These are phyloP conservation scores for Talaromyces ruber DNA, from an alignment of 495 filamentous ascomycete species.

Conservation along the genomic window DNA sequence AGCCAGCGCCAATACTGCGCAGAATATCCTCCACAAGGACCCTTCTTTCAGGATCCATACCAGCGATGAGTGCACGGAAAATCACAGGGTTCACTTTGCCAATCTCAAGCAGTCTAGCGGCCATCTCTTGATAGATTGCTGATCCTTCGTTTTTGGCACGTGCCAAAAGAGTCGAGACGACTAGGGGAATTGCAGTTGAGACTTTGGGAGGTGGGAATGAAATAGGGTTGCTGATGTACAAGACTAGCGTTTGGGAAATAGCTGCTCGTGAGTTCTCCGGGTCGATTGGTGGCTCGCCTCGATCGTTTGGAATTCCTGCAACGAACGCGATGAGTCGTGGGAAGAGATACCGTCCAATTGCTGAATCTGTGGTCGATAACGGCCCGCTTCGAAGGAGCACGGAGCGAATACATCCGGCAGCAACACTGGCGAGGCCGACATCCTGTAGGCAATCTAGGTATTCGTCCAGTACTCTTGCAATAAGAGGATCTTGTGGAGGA, in stretches of 20 bases:
- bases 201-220: conserved; percentile 38
- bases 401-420: conserved; percentile 77
- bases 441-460: conserved; percentile 79
- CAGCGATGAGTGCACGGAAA: conserved; percentile 68
- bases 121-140: conserved; percentile 57
- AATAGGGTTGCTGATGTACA: conserved; percentile 51
- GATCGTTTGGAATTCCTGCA: conserved; percentile 49
- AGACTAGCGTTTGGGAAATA: conserved; percentile 62
- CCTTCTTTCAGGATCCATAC: conserved; percentile 63
- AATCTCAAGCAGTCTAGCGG: conserved; percentile 67
- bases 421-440: conserved; percentile 70
- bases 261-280: conserved; percentile 63
- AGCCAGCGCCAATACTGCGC: conserved; percentile 33
- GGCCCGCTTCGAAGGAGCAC: conserved; percentile 62
- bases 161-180: conserved; percentile 72
- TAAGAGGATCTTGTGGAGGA: conserved; percentile 60
- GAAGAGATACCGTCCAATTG: conserved; percentile 63
- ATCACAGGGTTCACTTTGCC: conserved; percentile 61
- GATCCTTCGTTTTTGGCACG: conserved; percentile 50
- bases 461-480: conserved; percentile 62
- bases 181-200: conserved; percentile 56
- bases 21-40: conserved; percentile 78
- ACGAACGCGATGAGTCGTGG: conserved; percentile 72
- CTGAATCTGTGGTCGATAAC: conserved; percentile 60
- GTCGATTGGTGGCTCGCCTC: conserved; percentile 48